Evolutionary conservation across 768 basidiomycete species (phyloP), one percentile per base, ranked within the genome.

Genomic region (Leccinum boreale): DNA sequence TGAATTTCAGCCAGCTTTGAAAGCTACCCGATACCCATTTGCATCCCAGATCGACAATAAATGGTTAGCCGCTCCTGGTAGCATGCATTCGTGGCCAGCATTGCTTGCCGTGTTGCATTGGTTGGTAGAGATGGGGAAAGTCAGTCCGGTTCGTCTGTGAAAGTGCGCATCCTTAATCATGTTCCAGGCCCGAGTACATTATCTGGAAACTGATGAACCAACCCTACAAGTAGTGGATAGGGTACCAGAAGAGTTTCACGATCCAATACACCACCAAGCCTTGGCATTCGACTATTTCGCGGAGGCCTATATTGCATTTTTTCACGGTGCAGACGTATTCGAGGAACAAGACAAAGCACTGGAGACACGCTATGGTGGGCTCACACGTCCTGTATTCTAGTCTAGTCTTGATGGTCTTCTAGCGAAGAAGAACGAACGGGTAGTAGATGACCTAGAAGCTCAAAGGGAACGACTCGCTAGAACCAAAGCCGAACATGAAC

Each of bases 1-100:
- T 53, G 92, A 95, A 63, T 88, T 93, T 62, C 78, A 91, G 12
- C 80, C 80, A 4, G 79, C 90, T 8, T 70, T 99, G 61, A 89
- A 85, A 68, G 82, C 86, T 6, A 72, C 92, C 36, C 80, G 82
- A 61, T 99, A 98, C 73, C 96, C 97, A 0, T 90, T 86, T 58
- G 80, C 85, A 4, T 81, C 86, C 52, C 80, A 84, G 57, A 81
- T 98, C 17, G 91, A 93, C 63, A 85, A 86, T 52, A 94, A 91
- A 62, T 92, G 91, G 81, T 73, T 98, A 5, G 87, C 87, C 8
- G 88, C 94, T 2, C 90, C 94, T 0, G 95, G 92, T 0, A 89
- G 87, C 54, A 88, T 90, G 78, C 90, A 92, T 73, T 86, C 89
- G n/a, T 98, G 96, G 97, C 92, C 93, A 0, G 78, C 84, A 21